Base-by-base conservation (phyloP, 179 eudicot species). In the Silene noctiflora region DNA sequence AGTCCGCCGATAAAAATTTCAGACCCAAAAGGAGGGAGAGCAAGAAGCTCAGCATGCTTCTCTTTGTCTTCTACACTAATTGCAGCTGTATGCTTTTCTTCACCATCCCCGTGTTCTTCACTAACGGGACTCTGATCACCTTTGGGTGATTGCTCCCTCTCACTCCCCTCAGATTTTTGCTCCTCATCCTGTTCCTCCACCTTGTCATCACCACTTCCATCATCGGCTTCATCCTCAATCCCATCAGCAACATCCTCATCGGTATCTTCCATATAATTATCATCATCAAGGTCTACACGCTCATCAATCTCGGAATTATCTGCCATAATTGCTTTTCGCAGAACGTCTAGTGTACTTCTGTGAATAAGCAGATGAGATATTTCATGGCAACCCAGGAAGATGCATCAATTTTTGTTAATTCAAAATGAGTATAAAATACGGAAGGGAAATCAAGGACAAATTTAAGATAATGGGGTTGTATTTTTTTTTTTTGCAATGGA, bases 1-100 rank as follows among this genome's bases (percentile, higher is more conserved):
- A 94, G 91, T 42, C 94, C 98, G 64, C 98, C 97, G 53, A 94
- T 86, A 72, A 92, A 94, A 77, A 92, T 86, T 82, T 94, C 98
- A 44, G 98, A 86, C 19, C 98, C 97, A 76, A 82, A 89, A 60
- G 98, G 97, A 68, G 98, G 98, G 69, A 89, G 95, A 77, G 89
- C 82, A 77, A 94, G 94, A 77, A 94, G 87, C 76, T 92, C 90
- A 58, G 90, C 85, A 79, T 75, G 83, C 84, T 92, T 86, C 78
- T 87, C 87, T 44, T 83, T 85, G 33, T 84, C 91, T n/a, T 72
- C 89, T 59, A 81, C 87, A 71, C 77, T 85, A 21, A 77, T 48
- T 48, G 73, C 66, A 70, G 79, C 66, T 65, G 81, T 33, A 51
- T 78, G 75, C 53, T 84, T 83, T 33, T 84, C 91, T 55, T 86